Evolutionary conservation across 768 basidiomycete genomes (phyloP).

Genomic region (Crepidotus variabilis): DNA sequence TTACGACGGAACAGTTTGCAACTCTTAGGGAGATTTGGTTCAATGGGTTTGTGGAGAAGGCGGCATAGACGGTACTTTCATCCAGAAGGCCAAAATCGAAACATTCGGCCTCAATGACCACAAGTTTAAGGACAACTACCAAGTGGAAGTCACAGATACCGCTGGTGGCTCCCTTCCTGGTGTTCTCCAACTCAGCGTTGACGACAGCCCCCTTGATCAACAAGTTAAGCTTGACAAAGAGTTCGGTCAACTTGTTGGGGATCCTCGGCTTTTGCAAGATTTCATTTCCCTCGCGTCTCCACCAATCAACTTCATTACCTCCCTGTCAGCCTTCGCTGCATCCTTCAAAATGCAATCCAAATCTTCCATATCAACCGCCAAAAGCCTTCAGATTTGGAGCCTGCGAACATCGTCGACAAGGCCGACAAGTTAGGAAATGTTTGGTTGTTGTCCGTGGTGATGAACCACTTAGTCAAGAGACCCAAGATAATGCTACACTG

Average conservation of each 20-base stretch:
- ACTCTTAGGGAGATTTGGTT: constrained; percentile 93
- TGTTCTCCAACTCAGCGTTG: constrained; percentile 82
- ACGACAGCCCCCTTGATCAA: constrained; percentile 76
- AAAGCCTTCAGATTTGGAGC: constrained; percentile 90
- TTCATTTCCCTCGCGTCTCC: constrained; percentile 77
- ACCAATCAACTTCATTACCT: constrained; percentile 77
- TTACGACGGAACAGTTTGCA: constrained; percentile 97
- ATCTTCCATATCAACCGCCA: constrained; percentile 96
- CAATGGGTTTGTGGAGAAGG: constrained; percentile 98
- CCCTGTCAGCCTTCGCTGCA: constrained; percentile 92
- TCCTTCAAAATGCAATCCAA: constrained; percentile 91
- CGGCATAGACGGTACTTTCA: constrained; percentile 97
- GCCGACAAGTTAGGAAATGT: constrained; percentile 70
- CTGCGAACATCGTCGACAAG: constrained; percentile 78
- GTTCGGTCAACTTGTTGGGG: constrained; percentile 55
- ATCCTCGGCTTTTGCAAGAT: constrained; percentile 59
- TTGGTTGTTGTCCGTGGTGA: constrained; percentile 87
- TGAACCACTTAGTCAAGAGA: constrained; percentile 68
- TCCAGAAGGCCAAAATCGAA: constrained; percentile 93
- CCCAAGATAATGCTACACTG: constrained; percentile 85
- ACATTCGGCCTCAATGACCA: constrained; percentile 78
- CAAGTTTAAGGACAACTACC: constrained; percentile 87
- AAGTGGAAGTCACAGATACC: constrained; percentile 90
- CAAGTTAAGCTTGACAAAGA: constrained; percentile 80
- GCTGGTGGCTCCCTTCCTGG: constrained; percentile 75